Evolutionary conservation across 352 stramenopile species (phyloP).

Genomic region (Pythium aphanidermatum): DNA sequence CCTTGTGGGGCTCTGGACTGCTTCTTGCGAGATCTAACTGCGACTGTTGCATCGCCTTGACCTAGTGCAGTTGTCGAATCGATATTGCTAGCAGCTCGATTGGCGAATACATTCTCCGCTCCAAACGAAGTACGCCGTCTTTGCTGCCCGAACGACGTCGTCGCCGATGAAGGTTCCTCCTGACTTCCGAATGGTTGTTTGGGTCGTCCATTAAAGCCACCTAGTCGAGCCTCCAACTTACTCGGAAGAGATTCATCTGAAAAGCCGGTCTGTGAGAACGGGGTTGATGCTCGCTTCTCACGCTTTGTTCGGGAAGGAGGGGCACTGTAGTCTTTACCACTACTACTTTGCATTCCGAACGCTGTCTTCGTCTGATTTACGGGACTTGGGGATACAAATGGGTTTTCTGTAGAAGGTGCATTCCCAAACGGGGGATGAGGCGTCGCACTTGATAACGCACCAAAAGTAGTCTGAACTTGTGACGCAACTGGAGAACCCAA

Average conservation of each 20-base stretch:
- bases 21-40: no score
- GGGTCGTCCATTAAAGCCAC: slow-evolving; percentile 1
- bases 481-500: no score
- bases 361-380: background rate
- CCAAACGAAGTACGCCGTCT: no score
- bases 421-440: no score
- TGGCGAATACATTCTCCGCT: no score
- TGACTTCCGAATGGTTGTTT: no score
- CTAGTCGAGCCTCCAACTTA: slow-evolving; percentile 13
- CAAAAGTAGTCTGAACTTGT: no score
- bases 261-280: slow-evolving; percentile 3
- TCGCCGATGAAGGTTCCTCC: no score
- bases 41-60: no score
- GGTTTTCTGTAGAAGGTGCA: slow-evolving; percentile 3
- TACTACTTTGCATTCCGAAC: slow-evolving; percentile 4
- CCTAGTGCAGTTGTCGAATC: background rate
- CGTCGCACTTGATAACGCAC: background rate
- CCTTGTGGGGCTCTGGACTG: slow-evolving; percentile 2
- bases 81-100: no score
- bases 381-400: slow-evolving; percentile 3
- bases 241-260: slow-evolving; percentile 2
- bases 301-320: background rate
- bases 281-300: slow-evolving; percentile 7
- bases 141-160: no score
- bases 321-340: background rate